Percentiles rank a stretch among this genome's conserved stretches.
These are phyloP conservation scores for Silene coronaria DNA, from an alignment of 179 eudicot genomes.

Conservation along the genomic window DNA sequence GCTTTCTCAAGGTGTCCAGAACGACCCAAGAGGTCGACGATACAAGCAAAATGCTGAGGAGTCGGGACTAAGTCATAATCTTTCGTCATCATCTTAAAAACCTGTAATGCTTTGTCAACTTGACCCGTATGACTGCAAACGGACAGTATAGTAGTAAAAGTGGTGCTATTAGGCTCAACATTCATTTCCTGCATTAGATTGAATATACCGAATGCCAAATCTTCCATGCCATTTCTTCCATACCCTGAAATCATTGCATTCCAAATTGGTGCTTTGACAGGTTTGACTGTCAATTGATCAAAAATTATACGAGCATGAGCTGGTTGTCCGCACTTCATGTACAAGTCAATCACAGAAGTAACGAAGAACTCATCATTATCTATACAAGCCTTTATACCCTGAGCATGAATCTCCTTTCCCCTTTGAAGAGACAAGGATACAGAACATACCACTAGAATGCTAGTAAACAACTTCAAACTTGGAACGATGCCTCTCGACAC, in stretches of 20 bases:
- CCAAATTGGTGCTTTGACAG: slow-evolving; percentile 64
- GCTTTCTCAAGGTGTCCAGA: slow-evolving; percentile 71
- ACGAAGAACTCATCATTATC: slow-evolving; percentile 48
- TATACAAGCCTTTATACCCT: slow-evolving; percentile 37
- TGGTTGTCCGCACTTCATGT: slow-evolving; percentile 71
- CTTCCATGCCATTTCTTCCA: slow-evolving; percentile 59
- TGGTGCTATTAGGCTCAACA: slow-evolving; percentile 52
- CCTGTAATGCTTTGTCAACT: slow-evolving; percentile 47
- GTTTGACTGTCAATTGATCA: slow-evolving; percentile 38
- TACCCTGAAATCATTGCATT: slow-evolving; percentile 85
- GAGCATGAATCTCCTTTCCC: slow-evolving; percentile 69
- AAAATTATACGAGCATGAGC: slow-evolving; percentile 46
- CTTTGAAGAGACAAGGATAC: slow-evolving; percentile 32
- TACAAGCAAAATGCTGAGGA: slow-evolving; percentile 46
- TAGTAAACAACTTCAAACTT: slow-evolving; percentile 59
- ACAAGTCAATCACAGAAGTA: slow-evolving; percentile 68
- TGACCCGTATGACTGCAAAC: slow-evolving; percentile 65
- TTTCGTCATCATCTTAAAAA: slow-evolving; percentile 49
- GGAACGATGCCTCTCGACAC: slow-evolving; percentile 37
- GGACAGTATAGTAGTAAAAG: slow-evolving; percentile 50
- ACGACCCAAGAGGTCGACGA: slow-evolving; percentile 64
- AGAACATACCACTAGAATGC: slow-evolving; percentile 63
- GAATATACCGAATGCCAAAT: slow-evolving; percentile 54
- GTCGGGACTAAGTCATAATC: slow-evolving; percentile 47
- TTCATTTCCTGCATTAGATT: slow-evolving; percentile 48